phyloP scores from a whole-genome alignment of 768 basidiomycete species.

The Pholiota conissans region DNA sequence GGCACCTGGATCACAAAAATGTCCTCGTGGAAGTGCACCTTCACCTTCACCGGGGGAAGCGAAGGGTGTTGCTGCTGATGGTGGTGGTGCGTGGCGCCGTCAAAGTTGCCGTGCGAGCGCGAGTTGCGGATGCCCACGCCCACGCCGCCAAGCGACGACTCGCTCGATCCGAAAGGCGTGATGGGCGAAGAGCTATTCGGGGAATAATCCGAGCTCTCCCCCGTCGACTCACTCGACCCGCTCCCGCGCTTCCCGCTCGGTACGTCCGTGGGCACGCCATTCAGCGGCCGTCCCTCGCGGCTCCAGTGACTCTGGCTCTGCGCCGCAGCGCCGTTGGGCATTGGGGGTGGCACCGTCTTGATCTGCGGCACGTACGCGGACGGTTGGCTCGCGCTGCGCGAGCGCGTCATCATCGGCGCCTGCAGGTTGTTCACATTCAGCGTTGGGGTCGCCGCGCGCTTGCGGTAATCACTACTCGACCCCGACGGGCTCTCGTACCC shows the following conservation, averaged over 20 bases:
- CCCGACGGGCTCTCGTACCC: constrained; percentile 44
- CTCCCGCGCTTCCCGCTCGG: constrained; percentile 72
- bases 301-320: constrained; percentile 44
- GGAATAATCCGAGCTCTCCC: constrained; percentile 80
- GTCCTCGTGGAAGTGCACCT: constrained; percentile 93
- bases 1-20: constrained; percentile 94
- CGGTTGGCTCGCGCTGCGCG: constrained; percentile 81
- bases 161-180: constrained; percentile 89
- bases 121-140: constrained; percentile 52
- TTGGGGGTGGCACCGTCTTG: constrained; percentile 53
- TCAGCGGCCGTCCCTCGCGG: constrained; percentile 18
- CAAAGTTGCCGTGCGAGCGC: constrained; percentile 53
- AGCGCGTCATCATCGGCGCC: constrained; percentile 48
- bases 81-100: constrained; percentile 21
- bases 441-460: constrained; percentile 34
- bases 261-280: constrained; percentile 33
- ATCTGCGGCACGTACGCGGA: constrained; percentile 66
- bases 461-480: constrained; percentile 30
- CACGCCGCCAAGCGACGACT: constrained; percentile 68
- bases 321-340: constrained; percentile 33
- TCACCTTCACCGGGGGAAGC: constrained; percentile 73
- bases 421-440: constrained; percentile 23
- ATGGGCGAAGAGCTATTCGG: constrained; percentile 85
- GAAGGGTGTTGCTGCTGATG: constrained; percentile 14
- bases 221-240: constrained; percentile 82